These are phyloP conservation scores for Pleomassaria siparia DNA, from an alignment of 2,329 filamentous ascomycete species.

Conservation along the genomic window DNA sequence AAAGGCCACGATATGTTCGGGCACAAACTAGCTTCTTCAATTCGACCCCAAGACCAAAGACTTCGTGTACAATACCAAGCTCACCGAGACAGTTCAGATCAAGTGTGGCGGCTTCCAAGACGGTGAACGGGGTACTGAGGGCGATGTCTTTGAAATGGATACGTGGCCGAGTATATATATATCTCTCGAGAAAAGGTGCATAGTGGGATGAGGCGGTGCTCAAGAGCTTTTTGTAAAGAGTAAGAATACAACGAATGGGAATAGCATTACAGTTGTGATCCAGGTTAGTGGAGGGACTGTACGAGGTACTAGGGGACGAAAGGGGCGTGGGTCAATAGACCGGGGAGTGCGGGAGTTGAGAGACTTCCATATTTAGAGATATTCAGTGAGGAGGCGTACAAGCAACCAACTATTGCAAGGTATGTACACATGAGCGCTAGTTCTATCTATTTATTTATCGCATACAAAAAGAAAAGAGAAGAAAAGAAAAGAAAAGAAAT, in stretches of 20 bases:
- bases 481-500: too few relatives aligned
- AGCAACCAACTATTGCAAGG: too few relatives aligned
- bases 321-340: conserved; percentile 13
- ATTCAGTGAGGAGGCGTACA: too few relatives aligned
- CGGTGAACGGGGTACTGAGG: conserved; percentile 17
- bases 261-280: conserved; percentile 7
- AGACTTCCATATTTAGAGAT: conserved; percentile 15
- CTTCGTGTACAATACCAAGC: conserved; percentile 18
- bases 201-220: conserved; percentile 16
- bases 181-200: conserved; percentile 9
- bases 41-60: conserved; percentile 9
- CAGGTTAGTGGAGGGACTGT: conserved; percentile 17
- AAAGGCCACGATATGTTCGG: conserved; percentile 18
- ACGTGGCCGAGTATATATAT: conserved; percentile 18
- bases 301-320: conserved; percentile 20
- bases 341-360: conserved; percentile 16
- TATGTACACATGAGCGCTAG: too few relatives aligned
- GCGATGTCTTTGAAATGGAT: conserved; percentile 20
- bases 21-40: conserved; percentile 19
- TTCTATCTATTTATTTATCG: too few relatives aligned
- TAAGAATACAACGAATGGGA: conserved; percentile 5
- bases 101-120: conserved; percentile 23
- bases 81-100: conserved; percentile 14
- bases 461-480: too few relatives aligned
- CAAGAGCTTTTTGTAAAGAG: conserved; percentile 10